These are phyloP conservation scores for Begonia masoniana DNA, from an alignment of 306 rosid species.

Conservation along the genomic window DNA sequence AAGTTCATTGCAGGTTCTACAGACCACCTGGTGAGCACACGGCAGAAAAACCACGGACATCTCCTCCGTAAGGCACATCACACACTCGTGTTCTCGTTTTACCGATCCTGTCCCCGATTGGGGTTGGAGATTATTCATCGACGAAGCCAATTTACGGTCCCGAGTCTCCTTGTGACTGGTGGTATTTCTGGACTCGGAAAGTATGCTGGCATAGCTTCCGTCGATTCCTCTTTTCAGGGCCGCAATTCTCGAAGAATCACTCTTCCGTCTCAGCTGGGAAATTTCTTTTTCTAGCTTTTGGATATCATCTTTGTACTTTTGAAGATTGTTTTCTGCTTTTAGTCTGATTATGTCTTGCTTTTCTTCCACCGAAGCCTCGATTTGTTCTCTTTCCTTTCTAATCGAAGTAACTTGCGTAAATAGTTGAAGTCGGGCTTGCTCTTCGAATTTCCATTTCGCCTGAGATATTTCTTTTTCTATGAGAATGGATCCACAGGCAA, in stretches of 20 bases:
- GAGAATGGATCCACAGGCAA: constrained; percentile 32
- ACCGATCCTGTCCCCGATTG: constrained; percentile 45
- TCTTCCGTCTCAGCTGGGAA: constrained; percentile 54
- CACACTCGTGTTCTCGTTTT: constrained; percentile 85
- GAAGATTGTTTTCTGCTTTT: constrained; percentile 57
- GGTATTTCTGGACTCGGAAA: constrained; percentile 21
- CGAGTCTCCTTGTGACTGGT: constrained; percentile 19
- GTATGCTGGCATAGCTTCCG: constrained; percentile 47
- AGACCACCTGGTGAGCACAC: constrained; percentile 93
- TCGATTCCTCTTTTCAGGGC: constrained; percentile 74
- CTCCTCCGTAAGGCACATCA: constrained; percentile 95
- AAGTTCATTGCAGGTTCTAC: constrained; percentile 83
- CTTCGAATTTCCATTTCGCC: constrained; percentile 67
- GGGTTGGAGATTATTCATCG: constrained; percentile 24
- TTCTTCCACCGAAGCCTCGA: constrained; percentile 51
- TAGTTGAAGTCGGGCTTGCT: constrained; percentile 53
- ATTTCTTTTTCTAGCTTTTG: constrained; percentile 71
- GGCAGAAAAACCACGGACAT: constrained; percentile 88
- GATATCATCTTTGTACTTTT: constrained; percentile 55
- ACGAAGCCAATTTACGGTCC: constrained; percentile 25
- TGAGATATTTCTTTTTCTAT: constrained; percentile 43
- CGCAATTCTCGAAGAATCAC: constrained; percentile 74
- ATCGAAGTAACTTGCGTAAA: constrained; percentile 30
- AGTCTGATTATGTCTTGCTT: constrained; percentile 49
- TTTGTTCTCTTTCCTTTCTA: constrained; percentile 71